Evolutionary conservation across 2,329 filamentous ascomycete species (phyloP).

Genomic region (Botrytis paeoniae): DNA sequence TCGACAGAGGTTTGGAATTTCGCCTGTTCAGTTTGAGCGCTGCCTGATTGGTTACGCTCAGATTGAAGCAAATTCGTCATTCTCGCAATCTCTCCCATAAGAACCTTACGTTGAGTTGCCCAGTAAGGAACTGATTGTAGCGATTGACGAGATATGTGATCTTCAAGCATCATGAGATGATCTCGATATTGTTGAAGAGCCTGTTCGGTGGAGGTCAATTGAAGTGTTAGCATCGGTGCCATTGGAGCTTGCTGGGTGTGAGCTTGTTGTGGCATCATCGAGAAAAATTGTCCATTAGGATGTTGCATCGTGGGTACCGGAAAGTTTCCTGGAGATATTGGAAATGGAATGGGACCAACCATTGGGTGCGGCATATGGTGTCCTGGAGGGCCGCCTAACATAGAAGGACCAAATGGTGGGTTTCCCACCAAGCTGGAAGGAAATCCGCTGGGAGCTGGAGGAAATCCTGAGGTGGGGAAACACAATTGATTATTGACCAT

Average conservation of each 20-base stretch:
- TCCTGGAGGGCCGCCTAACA: conserved; percentile 17
- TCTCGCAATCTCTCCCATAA: conserved; percentile 37
- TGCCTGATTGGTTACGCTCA: neutral
- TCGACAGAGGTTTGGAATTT: neutral
- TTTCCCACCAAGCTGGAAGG: conserved; percentile 34
- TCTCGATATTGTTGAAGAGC: conserved; percentile 42
- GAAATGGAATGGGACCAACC: conserved; percentile 21
- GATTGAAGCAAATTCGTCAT: conserved; percentile 3
- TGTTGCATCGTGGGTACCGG: conserved; percentile 25
- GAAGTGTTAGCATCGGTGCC: neutral
- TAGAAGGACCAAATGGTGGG: conserved; percentile 26
- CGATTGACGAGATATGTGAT: conserved; percentile 52
- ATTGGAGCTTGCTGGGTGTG: neutral
- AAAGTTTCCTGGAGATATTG: conserved; percentile 17
- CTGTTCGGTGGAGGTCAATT: conserved; percentile 25
- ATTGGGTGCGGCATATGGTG: conserved; percentile 18
- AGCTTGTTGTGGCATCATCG: conserved; percentile 21
- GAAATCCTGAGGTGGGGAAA: conserved; percentile 34
- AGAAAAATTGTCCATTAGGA: conserved; percentile 25
- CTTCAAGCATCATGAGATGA: conserved; percentile 55
- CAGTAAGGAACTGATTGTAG: conserved; percentile 49
- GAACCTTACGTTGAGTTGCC: conserved; percentile 43
- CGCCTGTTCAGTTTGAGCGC: neutral
- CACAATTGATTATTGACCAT: conserved; percentile 36
- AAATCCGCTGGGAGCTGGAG: conserved; percentile 29